Evolutionary conservation across 2,329 filamentous ascomycete species (phyloP), one percentile per base, ranked within the genome.

Genomic region (Rhytidhysteron rufulum): DNA sequence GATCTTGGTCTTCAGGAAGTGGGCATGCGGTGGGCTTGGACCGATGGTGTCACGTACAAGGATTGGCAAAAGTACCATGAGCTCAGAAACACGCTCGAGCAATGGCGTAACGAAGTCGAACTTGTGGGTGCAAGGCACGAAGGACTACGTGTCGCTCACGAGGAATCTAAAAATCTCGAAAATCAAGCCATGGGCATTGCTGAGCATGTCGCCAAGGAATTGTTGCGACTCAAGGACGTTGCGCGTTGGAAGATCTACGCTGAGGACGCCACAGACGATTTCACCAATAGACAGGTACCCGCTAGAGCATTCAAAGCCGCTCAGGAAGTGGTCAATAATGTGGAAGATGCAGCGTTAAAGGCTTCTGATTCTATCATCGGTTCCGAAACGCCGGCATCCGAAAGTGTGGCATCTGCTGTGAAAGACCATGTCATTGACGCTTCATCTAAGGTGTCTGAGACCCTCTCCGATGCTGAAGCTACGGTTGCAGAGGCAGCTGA

Each of bases 41-140:
- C 89, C 70, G 89, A 97, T 42, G 88, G 88, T 22, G 80, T 98
- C 45, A 95, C 91, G 2, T 96, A 98, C 74, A 90, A 94, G 64
- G 89, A 98, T 63, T 98, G 93, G 93, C 81, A 85, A 44, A 93
- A 91, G 63, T 98, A 95, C 60, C 89, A 97, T 63, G 81, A 86
- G 44, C 74, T 98, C 42, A 94, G 87, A 70, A 80, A 78, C 39
- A 84, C 86, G 10, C 86, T 96, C 38, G 83, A 85, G 34, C 81
- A 88, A 55, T 96, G 91, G 89, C 85, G 87, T 40, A 75, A 80
- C 25, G 87, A 94, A 51, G 82, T 98, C 34, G 83, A 88, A 60
- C 74, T 82, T 43, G 78, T 90, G 39, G 86, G 88, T 29, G 77
- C 85, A 44, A 77, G 80, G 3, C 86, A 96, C 59, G 79, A 85